phyloP scores from a whole-genome alignment of 2,329 filamentous ascomycete genomes.

The Verticillium nonalfalfae region DNA sequence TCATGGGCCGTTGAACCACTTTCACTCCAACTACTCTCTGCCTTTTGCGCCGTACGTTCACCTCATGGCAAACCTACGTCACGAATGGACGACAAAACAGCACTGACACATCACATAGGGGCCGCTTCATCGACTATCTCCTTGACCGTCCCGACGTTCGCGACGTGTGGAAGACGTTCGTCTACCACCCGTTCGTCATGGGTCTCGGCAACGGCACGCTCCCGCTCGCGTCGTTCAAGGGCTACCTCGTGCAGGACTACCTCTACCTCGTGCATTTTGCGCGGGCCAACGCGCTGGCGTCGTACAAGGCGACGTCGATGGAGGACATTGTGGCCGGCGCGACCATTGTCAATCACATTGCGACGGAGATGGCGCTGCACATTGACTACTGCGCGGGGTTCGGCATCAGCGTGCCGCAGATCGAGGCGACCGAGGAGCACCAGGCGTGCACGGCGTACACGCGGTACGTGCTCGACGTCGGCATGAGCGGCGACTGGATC shows the following conservation, averaged over 20 bases:
- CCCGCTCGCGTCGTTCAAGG: conserved; percentile 71
- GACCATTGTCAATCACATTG: conserved; percentile 67
- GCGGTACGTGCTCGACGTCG: conserved; percentile 80
- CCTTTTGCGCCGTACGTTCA: conserved; percentile 58
- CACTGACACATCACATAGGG: conserved; percentile 30
- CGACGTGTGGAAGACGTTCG: conserved; percentile 66
- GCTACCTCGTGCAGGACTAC: conserved; percentile 89
- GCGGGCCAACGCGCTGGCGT: conserved; percentile 75
- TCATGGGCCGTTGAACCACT: conserved; percentile 71
- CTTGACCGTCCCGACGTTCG: conserved; percentile 70
- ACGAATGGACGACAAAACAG: no score
- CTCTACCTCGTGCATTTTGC: conserved; percentile 89
- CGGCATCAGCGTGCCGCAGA: conserved; percentile 66
- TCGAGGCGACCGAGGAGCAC: conserved; percentile 67
- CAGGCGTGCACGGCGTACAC: conserved; percentile 81
- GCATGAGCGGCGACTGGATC: conserved; percentile 81
- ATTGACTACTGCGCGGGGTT: conserved; percentile 77
- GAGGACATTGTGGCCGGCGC: conserved; percentile 64
- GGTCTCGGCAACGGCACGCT: conserved; percentile 70
- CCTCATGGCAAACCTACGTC: background rate
- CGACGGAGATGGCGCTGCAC: conserved; percentile 75
- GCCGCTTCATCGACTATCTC: conserved; percentile 77
- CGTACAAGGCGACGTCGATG: conserved; percentile 75
- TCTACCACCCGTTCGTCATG: conserved; percentile 77
- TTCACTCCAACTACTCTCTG: conserved; percentile 62